Base-by-base conservation (phyloP, 352 stramenopile species). In the Phytophthora sp. region DNA sequence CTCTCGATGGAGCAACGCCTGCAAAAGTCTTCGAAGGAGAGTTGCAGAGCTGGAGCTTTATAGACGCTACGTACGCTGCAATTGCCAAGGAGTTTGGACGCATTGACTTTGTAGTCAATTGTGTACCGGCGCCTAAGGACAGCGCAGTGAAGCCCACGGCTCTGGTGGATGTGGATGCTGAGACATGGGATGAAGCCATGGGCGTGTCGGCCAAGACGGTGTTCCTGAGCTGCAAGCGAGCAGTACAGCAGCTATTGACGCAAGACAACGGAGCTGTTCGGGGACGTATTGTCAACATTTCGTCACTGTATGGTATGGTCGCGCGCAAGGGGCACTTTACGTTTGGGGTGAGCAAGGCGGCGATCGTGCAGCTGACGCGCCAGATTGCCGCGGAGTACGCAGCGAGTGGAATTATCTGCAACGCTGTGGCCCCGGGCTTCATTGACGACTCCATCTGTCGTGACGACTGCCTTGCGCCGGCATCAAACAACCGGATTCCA, bases 61-160 rank as follows among this genome's bases (percentile, higher is more conserved):
- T 90, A 7, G 77, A 90, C 42, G 56, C 39, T 8, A 72, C 79
- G 23, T 89, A 82, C 59, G 30, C 64, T 3, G 58, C 55, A 1
- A 64, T 88, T 24, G 75, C 72, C 21, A 79, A 79, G 47, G 42
- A 77, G 33, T 79, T 85, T 55, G 75, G 69, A 47, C 83, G 83
- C 52, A 79, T 90, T 23, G 83, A 90, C 67, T 91, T 91, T 73
- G 79, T 90, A 15, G 79, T 90, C 55, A 90, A 91, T 66, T 91
- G 80, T 49, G 62, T 90, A 11, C 75, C 79, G 0, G 42, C 68
- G 1, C 73, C 70, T 4, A 66, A 66, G 15, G 64, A 64, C 7
- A 70, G 62, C 35, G 73, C 60, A 0, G 67, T 67, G 35, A 82
- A 84, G 65, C 62, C 69, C 5, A 76, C 30, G 8, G 23, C 66